These are phyloP conservation scores for Candida coleopterorum DNA, from an alignment of 805 yeast genomes.

Conservation along the genomic window DNA sequence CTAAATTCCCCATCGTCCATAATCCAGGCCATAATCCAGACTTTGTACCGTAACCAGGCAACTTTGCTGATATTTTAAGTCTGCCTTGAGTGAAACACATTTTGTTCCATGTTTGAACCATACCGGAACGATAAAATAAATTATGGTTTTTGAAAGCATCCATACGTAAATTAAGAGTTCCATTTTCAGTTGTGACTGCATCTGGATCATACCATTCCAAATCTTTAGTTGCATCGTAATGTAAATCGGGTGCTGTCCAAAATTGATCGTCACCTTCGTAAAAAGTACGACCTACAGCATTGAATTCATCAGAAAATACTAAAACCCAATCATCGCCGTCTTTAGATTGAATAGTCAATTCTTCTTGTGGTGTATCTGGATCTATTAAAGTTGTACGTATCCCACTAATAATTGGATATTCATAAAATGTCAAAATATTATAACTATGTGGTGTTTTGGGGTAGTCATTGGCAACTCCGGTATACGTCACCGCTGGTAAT, in stretches of 20 bases:
- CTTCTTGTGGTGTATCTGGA: slow-evolving; percentile 37
- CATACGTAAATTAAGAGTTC: slow-evolving; percentile 30
- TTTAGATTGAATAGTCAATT: slow-evolving; percentile 17
- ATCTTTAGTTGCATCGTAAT: slow-evolving; percentile 40
- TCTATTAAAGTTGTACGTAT: slow-evolving; percentile 33
- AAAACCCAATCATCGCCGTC: slow-evolving; percentile 32
- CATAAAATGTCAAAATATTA: slow-evolving; percentile 44
- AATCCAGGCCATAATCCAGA: slow-evolving; percentile 40
- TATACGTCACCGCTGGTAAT: slow-evolving; percentile 77
- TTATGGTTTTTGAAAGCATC: slow-evolving; percentile 35
- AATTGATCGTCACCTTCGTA: slow-evolving; percentile 43
- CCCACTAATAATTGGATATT: slow-evolving; percentile 33
- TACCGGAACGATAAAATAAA: slow-evolving; percentile 34
- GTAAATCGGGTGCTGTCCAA: slow-evolving; percentile 35
- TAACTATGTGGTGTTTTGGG: slow-evolving; percentile 22
- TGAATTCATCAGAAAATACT: slow-evolving; percentile 40
- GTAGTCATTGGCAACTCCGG: slow-evolving; percentile 55
- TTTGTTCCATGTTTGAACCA: slow-evolving; percentile 38
- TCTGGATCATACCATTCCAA: slow-evolving; percentile 45
- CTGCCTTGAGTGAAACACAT: slow-evolving; percentile 34
- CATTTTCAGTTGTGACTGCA: slow-evolving; percentile 36
- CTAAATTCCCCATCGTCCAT: slow-evolving; percentile 41
- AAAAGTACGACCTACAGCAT: slow-evolving; percentile 40
- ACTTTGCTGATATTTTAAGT: slow-evolving; percentile 27
- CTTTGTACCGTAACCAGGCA: slow-evolving; percentile 32